These are phyloP conservation scores for Didymella segeticola DNA, from an alignment of 2,329 filamentous ascomycete genomes.

Conservation along the genomic window DNA sequence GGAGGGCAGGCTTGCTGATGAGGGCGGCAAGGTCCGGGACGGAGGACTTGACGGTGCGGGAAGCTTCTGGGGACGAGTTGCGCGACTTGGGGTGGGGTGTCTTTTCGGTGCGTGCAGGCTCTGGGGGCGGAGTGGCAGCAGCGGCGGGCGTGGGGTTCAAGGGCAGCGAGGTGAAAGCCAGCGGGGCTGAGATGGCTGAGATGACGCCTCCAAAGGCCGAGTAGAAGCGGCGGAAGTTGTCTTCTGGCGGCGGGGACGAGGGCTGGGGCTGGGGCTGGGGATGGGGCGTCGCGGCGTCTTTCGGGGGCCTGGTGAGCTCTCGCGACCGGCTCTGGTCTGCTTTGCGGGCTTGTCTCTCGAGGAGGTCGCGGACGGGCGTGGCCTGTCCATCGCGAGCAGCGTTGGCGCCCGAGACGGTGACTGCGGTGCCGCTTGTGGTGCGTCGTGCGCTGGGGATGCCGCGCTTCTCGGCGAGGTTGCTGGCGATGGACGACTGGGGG, in stretches of 20 bases:
- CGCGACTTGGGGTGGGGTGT: constrained; percentile 32
- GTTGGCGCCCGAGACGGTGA: constrained; percentile 76
- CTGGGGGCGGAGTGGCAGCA: constrained; percentile 37
- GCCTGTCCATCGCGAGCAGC: constrained; percentile 57
- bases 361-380: constrained; percentile 42
- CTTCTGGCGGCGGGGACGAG: constrained; percentile 59
- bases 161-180: constrained; percentile 92
- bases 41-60: constrained; percentile 47
- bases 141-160: constrained; percentile 54
- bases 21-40: constrained; percentile 82
- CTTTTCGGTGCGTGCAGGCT: constrained; percentile 28
- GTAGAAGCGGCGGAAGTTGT: constrained; percentile 90
- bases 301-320: constrained; percentile 25
- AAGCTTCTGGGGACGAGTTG: constrained; percentile 37
- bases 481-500: constrained; percentile 82
- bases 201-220: constrained; percentile 88
- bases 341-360: constrained; percentile 41
- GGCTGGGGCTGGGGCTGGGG: constrained; percentile 28
- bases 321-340: constrained; percentile 27
- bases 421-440: constrained; percentile 71
- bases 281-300: constrained; percentile 21
- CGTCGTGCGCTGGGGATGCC: constrained; percentile 70
- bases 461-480: constrained; percentile 83
- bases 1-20: constrained; percentile 84
- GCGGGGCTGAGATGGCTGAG: constrained; percentile 84